phyloP scores from a whole-genome alignment of 805 yeast genomes.

The Scheffersomyces stipitis region DNA sequence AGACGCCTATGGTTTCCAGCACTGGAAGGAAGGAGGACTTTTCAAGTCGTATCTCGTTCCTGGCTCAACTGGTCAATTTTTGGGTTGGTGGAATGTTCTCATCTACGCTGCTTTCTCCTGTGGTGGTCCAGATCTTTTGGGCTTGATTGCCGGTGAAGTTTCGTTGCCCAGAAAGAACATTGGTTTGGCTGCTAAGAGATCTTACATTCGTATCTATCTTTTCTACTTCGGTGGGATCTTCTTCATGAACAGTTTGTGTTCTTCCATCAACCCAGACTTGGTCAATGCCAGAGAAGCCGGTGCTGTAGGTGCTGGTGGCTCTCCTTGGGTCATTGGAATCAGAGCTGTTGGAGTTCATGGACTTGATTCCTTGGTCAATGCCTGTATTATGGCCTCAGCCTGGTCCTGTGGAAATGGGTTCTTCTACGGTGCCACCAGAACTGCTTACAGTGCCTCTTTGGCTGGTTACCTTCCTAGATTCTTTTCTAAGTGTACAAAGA shows the following conservation, averaged over 20 bases:
- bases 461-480: slow-evolving; percentile 82
- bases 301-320: slow-evolving; percentile 39
- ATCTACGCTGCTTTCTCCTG: slow-evolving; percentile 67
- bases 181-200: slow-evolving; percentile 33
- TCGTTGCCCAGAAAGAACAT: slow-evolving; percentile 40
- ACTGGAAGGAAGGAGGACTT: slow-evolving; percentile 36
- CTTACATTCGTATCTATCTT: slow-evolving; percentile 33
- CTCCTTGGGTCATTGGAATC: slow-evolving; percentile 41
- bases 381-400: slow-evolving; percentile 31
- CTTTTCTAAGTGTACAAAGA: slow-evolving; percentile 58
- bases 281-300: slow-evolving; percentile 20
- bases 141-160: slow-evolving; percentile 40
- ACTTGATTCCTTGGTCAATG: slow-evolving; percentile 35
- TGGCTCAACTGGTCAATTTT: slow-evolving; percentile 62
- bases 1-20: slow-evolving; percentile 34
- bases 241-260: slow-evolving; percentile 34
- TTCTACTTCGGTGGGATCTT: slow-evolving; percentile 40
- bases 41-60: slow-evolving; percentile 23
- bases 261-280: slow-evolving; percentile 33
- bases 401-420: slow-evolving; percentile 40
- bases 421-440: slow-evolving; percentile 35
- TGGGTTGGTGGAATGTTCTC: slow-evolving; percentile 62
- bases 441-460: slow-evolving; percentile 61
- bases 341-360: slow-evolving; percentile 33
- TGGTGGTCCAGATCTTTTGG: slow-evolving; percentile 46